phyloP scores from a whole-genome alignment of 768 basidiomycete genomes.

The Tremella yokohamensis region DNA sequence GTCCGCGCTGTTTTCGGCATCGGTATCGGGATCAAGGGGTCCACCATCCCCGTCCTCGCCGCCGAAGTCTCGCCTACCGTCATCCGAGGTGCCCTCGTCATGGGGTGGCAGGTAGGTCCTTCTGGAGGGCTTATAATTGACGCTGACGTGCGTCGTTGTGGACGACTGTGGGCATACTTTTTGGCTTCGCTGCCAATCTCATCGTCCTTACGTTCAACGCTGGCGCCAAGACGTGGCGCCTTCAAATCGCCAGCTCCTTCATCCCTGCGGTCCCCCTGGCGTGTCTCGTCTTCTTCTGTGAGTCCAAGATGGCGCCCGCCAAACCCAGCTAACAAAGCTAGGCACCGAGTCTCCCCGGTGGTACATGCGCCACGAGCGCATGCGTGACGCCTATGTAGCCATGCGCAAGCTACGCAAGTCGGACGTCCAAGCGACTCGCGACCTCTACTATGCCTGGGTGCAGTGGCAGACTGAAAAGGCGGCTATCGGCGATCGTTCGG shows the following conservation, averaged over 20 bases:
- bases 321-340: too few relatives aligned
- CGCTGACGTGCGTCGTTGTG: too few relatives aligned
- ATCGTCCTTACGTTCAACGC: conserved; percentile 43
- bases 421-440: conserved; percentile 53
- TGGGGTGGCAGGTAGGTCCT: conserved; percentile 11
- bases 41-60: conserved; percentile 63
- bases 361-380: conserved; percentile 52
- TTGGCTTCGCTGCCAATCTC: conserved; percentile 52
- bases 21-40: conserved; percentile 48
- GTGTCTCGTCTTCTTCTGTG: conserved; percentile 39
- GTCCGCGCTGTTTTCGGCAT: conserved; percentile 43
- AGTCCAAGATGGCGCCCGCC: too few relatives aligned
- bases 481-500: conserved; percentile 56
- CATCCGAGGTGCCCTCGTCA: conserved; percentile 74
- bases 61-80: conserved; percentile 75
- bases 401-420: conserved; percentile 48
- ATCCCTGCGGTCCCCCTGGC: conserved; percentile 41
- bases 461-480: conserved; percentile 48
- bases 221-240: conserved; percentile 52
- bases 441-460: conserved; percentile 52
- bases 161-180: conserved; percentile 50
- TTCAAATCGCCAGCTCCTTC: conserved; percentile 52
- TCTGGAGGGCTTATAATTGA: neutral
- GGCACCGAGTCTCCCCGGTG: conserved; percentile 51
- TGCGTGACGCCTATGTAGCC: conserved; percentile 48